Base-by-base conservation (phyloP, 2,329 filamentous ascomycete genomes). In the Aspergillus cejpii region DNA sequence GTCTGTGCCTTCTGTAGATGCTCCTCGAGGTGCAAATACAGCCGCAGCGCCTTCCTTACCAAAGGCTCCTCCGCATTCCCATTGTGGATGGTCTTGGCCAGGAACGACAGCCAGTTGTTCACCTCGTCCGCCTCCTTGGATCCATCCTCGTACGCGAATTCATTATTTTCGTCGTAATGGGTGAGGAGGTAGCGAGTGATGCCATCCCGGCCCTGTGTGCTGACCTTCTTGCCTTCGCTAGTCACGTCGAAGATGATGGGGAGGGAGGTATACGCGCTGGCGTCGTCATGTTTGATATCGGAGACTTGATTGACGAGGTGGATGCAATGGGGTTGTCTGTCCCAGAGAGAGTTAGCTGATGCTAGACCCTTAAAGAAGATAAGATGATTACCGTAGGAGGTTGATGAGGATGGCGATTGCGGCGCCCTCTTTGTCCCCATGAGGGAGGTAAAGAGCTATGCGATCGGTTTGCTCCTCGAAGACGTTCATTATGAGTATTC, bases 1-100 rank as follows among this genome's bases (percentile, higher is more conserved):
- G 17, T 28, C 33, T 23, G 14, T 23, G 37, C 20, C 29, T 43
- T 45, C 26, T 41, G 43, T 19, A 52, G 21, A 33, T 44, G 43
- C 19, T 48, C 27, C 19, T 48, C 50, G 1, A 52, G 37, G 17
- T 41, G 40, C 7, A 50, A 37, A 28, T 52, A 52, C 21, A 50
- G 6, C 1, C 31, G 28, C 24, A 52, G 19, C 19, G 43, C 38
- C 20, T 38, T 48, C 7, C 45, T 20, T 8, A 37, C 41, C 3
- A 41, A 45, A 3, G 37, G 11, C 4, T 39, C 17, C n/a, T 23
- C 43, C 15, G 37, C 21, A 10, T 42, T 24, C 3, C 31, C 38
- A 12, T 34, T 39, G 6, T 24, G 14, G 6, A 27, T 19, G 7
- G 21, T 27, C 23, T 24, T 39, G 10, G 10, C 19, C 19, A 44